Percentiles rank a stretch among this genome's conserved stretches.
Evolutionary conservation across 2,329 filamentous ascomycete species (phyloP).

Genomic region (Exophiala xenobiotica): DNA sequence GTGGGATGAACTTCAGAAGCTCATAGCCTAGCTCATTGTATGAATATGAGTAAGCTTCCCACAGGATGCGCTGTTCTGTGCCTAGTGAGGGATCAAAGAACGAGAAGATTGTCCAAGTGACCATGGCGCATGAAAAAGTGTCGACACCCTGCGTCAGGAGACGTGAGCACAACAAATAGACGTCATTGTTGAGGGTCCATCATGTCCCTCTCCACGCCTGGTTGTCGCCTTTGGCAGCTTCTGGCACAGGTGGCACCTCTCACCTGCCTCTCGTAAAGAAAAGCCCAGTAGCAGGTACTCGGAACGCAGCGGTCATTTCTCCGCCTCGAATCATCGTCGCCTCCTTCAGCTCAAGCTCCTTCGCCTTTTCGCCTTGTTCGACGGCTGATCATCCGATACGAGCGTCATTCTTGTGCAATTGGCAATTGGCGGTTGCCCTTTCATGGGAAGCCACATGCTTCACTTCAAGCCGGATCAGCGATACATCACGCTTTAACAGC

Average conservation of each 20-base stretch:
- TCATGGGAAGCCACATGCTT: slow-evolving; percentile 14
- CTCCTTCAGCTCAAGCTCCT: neutral
- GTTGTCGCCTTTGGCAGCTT: too few species aligned
- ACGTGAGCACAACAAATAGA: slow-evolving; percentile 11
- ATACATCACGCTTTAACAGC: too few species aligned
- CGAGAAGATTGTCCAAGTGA: slow-evolving; percentile 21
- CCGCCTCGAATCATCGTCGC: neutral
- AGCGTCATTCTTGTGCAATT: slow-evolving; percentile 3
- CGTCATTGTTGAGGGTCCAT: too few species aligned
- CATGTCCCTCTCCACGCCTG: too few species aligned
- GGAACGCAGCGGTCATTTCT: slow-evolving; percentile 1
- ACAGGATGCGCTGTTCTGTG: neutral
- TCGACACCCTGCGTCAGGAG: slow-evolving; percentile 15
- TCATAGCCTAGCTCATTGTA: too few species aligned
- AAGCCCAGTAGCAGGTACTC: too few species aligned
- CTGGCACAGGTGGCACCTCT: too few species aligned
- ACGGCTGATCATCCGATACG: slow-evolving; percentile 24
- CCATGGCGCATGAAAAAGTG: slow-evolving; percentile 19
- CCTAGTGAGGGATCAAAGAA: neutral
- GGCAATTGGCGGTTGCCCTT: slow-evolving; percentile 10
- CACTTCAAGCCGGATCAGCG: too few species aligned
- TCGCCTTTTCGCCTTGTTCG: slow-evolving; percentile 2
- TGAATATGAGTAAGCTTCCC: neutral
- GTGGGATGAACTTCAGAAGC: too few species aligned
- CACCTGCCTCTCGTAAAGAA: too few species aligned